Percentiles rank a stretch among this genome's conserved stretches.
Conservation (phyloP, 345 rosid genomes). For the Lepidium aucheri region DNA sequence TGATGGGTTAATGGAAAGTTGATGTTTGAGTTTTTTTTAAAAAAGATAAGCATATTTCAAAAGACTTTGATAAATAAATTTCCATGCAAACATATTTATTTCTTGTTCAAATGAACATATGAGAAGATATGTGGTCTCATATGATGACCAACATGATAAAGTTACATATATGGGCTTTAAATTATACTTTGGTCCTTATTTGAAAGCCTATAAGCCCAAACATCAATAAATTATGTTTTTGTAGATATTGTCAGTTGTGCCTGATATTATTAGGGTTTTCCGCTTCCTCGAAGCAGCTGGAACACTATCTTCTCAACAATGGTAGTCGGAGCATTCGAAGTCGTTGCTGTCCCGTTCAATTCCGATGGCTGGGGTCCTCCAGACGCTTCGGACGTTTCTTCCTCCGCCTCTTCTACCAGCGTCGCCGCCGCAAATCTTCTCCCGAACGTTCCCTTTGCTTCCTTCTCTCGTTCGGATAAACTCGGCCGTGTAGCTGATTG, state of each 20-base stretch:
- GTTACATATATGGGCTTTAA: not conserved
- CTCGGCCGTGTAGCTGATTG: constrained; percentile 88
- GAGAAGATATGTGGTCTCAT: not conserved
- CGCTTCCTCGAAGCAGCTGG: not conserved
- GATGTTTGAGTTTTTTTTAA: too few species aligned
- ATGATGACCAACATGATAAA: not conserved
- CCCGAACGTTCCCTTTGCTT: constrained; percentile 54
- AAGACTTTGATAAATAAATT: too few species aligned
- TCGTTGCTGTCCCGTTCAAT: constrained; percentile 72
- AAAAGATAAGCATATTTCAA: too few species aligned
- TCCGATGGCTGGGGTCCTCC: constrained; percentile 96
- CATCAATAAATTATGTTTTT: not conserved
- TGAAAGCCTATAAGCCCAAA: not conserved
- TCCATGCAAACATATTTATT: not conserved
- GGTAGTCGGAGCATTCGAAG: constrained; percentile 44
- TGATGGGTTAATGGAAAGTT: too few species aligned
- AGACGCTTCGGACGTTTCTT: constrained; percentile 7
- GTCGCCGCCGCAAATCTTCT: constrained; percentile 39
- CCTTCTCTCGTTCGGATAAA: constrained; percentile 87
- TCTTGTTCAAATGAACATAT: not conserved
- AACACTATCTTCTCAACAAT: constrained; percentile 13
- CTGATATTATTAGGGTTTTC: constrained; percentile 6
- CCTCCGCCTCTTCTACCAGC: constrained; percentile 35
- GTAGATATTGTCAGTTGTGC: not conserved
- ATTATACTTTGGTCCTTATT: not conserved